Percentiles rank a stretch among this genome's conserved stretches.
phyloP scores from a whole-genome alignment of 441 rosid genomes.

The Adansonia rubrostipa region DNA sequence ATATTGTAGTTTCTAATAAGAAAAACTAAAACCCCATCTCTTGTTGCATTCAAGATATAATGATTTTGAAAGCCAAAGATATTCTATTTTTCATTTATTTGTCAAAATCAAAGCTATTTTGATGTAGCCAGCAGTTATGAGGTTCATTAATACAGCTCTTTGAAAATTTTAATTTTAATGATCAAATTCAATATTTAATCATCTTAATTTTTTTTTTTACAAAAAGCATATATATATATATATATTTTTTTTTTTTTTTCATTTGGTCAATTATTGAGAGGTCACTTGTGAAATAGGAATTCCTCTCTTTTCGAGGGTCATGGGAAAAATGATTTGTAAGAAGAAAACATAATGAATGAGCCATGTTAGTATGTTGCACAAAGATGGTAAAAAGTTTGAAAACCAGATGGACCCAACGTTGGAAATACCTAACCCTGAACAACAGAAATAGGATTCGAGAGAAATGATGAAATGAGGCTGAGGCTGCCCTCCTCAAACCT shows the following conservation, averaged over 20 bases:
- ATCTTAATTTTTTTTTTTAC: too few relatives aligned
- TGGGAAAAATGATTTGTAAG: slow-evolving; percentile 34
- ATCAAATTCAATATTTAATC: too few relatives aligned
- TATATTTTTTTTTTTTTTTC: background rate
- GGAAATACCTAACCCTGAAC: slow-evolving; percentile 31
- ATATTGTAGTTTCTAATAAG: background rate
- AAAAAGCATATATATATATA: too few relatives aligned
- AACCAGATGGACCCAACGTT: slow-evolving; percentile 46
- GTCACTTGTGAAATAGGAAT: background rate
- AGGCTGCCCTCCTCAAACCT: background rate
- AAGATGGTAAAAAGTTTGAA: slow-evolving; percentile 53
- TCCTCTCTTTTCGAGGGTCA: background rate
- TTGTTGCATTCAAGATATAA: background rate
- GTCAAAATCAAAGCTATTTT: too few relatives aligned
- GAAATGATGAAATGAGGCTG: slow-evolving; percentile 23
- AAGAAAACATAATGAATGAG: slow-evolving; percentile 44
- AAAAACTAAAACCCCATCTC: background rate
- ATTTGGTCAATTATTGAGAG: background rate
- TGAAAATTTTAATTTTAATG: too few relatives aligned
- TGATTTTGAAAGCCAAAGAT: too few relatives aligned
- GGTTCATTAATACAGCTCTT: too few relatives aligned
- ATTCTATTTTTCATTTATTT: too few relatives aligned
- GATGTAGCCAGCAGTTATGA: too few relatives aligned
- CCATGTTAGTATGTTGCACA: slow-evolving; percentile 70
- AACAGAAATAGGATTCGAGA: slow-evolving; percentile 10